A percentile compares a stretch with the other conserved stretches of the same genome.
These are phyloP conservation scores for Stropharia rugosoannulata DNA, from an alignment of 768 basidiomycete species.

Conservation along the genomic window DNA sequence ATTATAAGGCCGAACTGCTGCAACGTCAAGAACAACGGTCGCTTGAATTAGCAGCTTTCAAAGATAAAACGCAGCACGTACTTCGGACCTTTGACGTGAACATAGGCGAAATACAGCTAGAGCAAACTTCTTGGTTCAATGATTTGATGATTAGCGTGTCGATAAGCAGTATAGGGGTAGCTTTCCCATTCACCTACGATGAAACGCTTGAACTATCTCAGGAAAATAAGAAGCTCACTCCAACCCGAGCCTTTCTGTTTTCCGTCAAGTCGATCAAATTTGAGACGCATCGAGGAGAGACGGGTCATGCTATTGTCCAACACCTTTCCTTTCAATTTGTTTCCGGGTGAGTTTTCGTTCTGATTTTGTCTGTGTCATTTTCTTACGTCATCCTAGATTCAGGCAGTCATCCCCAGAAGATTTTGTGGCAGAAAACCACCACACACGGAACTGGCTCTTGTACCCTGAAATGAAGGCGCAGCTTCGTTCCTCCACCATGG, in stretches of 20 bases:
- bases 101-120: slow-evolving; percentile 36
- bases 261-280: slow-evolving; percentile 78
- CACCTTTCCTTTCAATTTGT: slow-evolving; percentile 87
- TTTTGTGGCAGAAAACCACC: slow-evolving; percentile 69
- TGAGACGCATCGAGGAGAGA: slow-evolving; percentile 70
- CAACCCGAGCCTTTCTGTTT: slow-evolving; percentile 82
- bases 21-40: slow-evolving; percentile 74
- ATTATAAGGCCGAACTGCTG: slow-evolving; percentile 66
- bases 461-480: slow-evolving; percentile 84
- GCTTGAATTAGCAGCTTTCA: slow-evolving; percentile 78
- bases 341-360: slow-evolving; percentile 47
- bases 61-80: slow-evolving; percentile 73
- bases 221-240: slow-evolving; percentile 35
- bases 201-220: slow-evolving; percentile 53
- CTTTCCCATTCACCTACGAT: slow-evolving; percentile 78
- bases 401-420: slow-evolving; percentile 69
- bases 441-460: slow-evolving; percentile 66
- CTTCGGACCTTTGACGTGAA: slow-evolving; percentile 74
- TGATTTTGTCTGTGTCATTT: slow-evolving; percentile 4
- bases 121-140: slow-evolving; percentile 52
- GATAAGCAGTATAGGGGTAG: slow-evolving; percentile 77
- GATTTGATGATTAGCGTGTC: slow-evolving; percentile 52
- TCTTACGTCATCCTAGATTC: slow-evolving; percentile 54
- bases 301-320: slow-evolving; percentile 71
- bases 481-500: slow-evolving; percentile 54